phyloP scores from a whole-genome alignment of 2,329 filamentous ascomycete genomes.

The Grosmannia huntii region DNA sequence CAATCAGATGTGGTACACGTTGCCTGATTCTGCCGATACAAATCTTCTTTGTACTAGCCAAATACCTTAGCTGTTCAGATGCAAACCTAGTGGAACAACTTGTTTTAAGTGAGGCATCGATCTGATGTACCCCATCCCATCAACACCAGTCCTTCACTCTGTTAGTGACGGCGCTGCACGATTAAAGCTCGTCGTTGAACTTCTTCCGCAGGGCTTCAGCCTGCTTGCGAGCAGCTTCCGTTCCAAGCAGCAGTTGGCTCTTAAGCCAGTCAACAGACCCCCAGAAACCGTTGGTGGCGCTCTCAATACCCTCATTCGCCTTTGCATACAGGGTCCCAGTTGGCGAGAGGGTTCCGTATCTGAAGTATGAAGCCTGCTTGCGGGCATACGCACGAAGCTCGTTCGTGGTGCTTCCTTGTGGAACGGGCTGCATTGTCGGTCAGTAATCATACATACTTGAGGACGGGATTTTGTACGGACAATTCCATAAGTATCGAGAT shows the following conservation, averaged over 20 bases:
- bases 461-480: conserved; percentile 19
- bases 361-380: conserved; percentile 64
- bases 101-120: too few relatives aligned
- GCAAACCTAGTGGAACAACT: too few relatives aligned
- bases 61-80: too few relatives aligned
- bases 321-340: conserved; percentile 54
- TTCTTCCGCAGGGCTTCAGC: conserved; percentile 24
- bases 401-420: conserved; percentile 55
- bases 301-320: conserved; percentile 32
- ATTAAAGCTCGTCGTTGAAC: conserved; percentile 35
- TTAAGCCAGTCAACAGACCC: conserved; percentile 35
- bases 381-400: conserved; percentile 59
- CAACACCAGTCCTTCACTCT: too few relatives aligned
- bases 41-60: too few relatives aligned
- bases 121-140: too few relatives aligned
- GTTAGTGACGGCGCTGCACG: not conserved
- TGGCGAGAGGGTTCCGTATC: conserved; percentile 58
- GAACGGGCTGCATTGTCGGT: conserved; percentile 28
- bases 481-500: conserved; percentile 68
- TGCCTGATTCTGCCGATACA: too few relatives aligned
- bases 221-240: conserved; percentile 35
- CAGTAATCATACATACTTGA: not conserved
- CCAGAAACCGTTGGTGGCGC: conserved; percentile 27
- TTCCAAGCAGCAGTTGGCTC: conserved; percentile 34
- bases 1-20: too few relatives aligned